Conservation (phyloP, 1,284 basidiomycete genomes). For the Peniophora sp. region DNA sequence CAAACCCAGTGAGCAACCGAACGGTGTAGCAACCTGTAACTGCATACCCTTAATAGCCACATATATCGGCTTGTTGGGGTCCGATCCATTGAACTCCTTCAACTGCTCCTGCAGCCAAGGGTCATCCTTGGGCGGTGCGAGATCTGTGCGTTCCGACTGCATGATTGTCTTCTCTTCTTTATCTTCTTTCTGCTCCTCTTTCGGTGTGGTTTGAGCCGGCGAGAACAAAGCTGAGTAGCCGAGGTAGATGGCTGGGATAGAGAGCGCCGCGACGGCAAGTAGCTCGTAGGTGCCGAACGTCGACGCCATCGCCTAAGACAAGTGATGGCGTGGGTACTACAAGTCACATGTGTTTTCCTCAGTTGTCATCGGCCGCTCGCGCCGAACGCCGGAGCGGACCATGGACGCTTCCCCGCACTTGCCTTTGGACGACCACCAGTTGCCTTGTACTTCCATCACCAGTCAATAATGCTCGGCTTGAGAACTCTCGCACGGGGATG, state of each 20-base stretch:
- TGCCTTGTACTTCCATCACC: neutral
- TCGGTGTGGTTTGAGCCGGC: neutral
- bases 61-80: conserved; percentile 64
- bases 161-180: conserved; percentile 50
- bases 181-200: conserved; percentile 7
- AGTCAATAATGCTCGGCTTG: neutral
- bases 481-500: neutral
- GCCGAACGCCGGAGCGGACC: neutral
- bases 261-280: neutral
- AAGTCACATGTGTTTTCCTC: neutral
- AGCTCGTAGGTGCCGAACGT: neutral
- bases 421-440: neutral
- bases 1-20: neutral
- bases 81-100: conserved; percentile 62
- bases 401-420: neutral
- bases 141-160: conserved; percentile 53
- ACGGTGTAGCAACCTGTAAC: neutral
- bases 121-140: conserved; percentile 72
- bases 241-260: neutral
- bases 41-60: conserved; percentile 80
- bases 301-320: neutral
- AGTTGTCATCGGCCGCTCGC: too few relatives aligned
- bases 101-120: conserved; percentile 67
- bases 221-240: neutral
- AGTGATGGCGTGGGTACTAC: neutral